phyloP scores from a whole-genome alignment of 495 filamentous ascomycete genomes.

The Mycothermus thermophilus region DNA sequence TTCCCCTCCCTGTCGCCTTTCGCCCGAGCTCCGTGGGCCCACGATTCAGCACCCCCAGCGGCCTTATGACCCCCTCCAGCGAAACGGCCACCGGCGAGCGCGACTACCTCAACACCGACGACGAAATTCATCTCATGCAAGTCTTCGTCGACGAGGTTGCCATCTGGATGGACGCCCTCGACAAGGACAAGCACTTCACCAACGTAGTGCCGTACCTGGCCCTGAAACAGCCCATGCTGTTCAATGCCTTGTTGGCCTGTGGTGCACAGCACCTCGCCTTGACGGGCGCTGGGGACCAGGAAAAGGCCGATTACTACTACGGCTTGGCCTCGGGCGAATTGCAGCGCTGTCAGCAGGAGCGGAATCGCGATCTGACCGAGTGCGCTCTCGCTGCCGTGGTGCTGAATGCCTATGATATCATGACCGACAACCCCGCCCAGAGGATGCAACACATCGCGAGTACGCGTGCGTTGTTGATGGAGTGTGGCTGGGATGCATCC shows the following conservation, averaged over 20 bases:
- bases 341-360: slow-evolving; percentile 59
- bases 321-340: slow-evolving; percentile 65
- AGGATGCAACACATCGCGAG: slow-evolving; percentile 80
- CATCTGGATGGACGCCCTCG: slow-evolving; percentile 87
- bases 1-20: too few species aligned
- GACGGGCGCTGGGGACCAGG: slow-evolving; percentile 56
- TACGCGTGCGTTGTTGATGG: slow-evolving; percentile 74
- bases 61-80: slow-evolving; percentile 36
- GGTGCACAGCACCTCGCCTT: slow-evolving; percentile 68
- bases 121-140: slow-evolving; percentile 77
- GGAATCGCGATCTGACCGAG: slow-evolving; percentile 65
- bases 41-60: slow-evolving; percentile 19
- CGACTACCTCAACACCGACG: slow-evolving; percentile 50
- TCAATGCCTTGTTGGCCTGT: slow-evolving; percentile 82
- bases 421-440: slow-evolving; percentile 62
- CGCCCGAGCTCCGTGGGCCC: too few species aligned
- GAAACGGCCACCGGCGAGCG: slow-evolving; percentile 29
- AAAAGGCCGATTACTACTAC: slow-evolving; percentile 71
- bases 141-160: slow-evolving; percentile 85
- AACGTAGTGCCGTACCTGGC: slow-evolving; percentile 68
- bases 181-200: slow-evolving; percentile 80
- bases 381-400: slow-evolving; percentile 85
- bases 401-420: slow-evolving; percentile 83
- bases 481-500: slow-evolving; percentile 78
- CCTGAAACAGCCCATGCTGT: slow-evolving; percentile 73